These are phyloP conservation scores for Apiotrichum akiyoshidainum DNA, from an alignment of 1,284 basidiomycete species.

Conservation along the genomic window DNA sequence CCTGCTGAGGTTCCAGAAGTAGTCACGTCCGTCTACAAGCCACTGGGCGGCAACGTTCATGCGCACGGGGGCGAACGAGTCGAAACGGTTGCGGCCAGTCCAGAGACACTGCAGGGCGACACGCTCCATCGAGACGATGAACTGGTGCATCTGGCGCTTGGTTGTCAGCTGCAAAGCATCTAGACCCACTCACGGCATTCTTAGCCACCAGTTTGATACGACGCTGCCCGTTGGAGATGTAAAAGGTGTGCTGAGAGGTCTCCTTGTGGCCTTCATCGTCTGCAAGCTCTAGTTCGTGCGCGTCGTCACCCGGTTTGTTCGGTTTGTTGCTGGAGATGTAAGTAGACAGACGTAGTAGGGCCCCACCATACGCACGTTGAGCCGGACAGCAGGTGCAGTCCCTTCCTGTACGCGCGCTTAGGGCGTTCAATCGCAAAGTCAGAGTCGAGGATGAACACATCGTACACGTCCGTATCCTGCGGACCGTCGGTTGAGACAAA, in stretches of 20 bases:
- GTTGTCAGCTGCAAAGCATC: neutral
- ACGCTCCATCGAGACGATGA: slow-evolving; percentile 87
- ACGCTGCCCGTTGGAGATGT: slow-evolving; percentile 86
- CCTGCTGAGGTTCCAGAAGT: slow-evolving; percentile 95
- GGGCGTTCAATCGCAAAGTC: slow-evolving; percentile 77
- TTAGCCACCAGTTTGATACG: slow-evolving; percentile 81
- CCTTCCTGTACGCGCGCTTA: slow-evolving; percentile 47
- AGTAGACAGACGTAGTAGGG: neutral
- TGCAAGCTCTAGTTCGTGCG: slow-evolving; percentile 17
- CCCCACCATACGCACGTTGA: slow-evolving; percentile 8
- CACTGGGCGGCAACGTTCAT: slow-evolving; percentile 93
- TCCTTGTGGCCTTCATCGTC: slow-evolving; percentile 36
- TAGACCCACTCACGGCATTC: slow-evolving; percentile 63
- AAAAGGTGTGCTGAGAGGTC: slow-evolving; percentile 78
- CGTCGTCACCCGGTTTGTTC: slow-evolving; percentile 1
- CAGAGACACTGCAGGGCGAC: slow-evolving; percentile 75
- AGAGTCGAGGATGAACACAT: slow-evolving; percentile 88
- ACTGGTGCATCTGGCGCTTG: slow-evolving; percentile 93
- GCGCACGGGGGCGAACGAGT: slow-evolving; percentile 90
- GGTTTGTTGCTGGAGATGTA: neutral
- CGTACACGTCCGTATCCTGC: slow-evolving; percentile 77
- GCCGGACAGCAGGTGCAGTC: slow-evolving; percentile 39
- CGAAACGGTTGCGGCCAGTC: slow-evolving; percentile 78
- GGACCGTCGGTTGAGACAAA: slow-evolving; percentile 83
- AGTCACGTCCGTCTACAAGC: slow-evolving; percentile 98